Evolutionary conservation across 352 stramenopile species (phyloP).

Genomic region (Globisporangium perplexum): DNA sequence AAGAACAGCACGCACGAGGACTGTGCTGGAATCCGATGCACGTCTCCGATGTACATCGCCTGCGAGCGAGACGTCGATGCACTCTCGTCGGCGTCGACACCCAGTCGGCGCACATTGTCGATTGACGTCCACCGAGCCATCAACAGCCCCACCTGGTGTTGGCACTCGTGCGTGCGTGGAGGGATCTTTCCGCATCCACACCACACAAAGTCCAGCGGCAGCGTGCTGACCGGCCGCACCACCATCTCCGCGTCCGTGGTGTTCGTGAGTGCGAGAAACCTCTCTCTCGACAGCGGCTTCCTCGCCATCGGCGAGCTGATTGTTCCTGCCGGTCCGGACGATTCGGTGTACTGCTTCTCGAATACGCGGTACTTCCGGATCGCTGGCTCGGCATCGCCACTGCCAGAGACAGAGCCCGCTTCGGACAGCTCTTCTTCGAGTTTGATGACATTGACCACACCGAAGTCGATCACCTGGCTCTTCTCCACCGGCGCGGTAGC

Average conservation of each 20-base stretch:
- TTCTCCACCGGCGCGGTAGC: background rate
- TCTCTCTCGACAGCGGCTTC: constrained; percentile 8
- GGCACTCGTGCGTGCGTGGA: constrained; percentile 5
- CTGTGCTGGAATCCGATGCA: constrained; percentile 39
- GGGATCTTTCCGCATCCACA: constrained; percentile 11
- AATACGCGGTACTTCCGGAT: constrained; percentile 66
- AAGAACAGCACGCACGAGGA: constrained; percentile 48
- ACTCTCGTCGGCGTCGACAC: constrained; percentile 1
- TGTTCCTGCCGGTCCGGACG: background rate
- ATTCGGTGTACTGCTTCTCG: constrained; percentile 17
- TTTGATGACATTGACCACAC: constrained; percentile 63
- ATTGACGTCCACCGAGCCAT: constrained; percentile 24
- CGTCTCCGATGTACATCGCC: constrained; percentile 45
- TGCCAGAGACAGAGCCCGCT: constrained; percentile 9
- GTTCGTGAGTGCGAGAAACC: constrained; percentile 52
- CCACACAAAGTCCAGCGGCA: constrained; percentile 66
- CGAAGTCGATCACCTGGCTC: constrained; percentile 36
- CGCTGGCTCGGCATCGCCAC: constrained; percentile 25
- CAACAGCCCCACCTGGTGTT: constrained; percentile 10
- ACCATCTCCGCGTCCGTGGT: constrained; percentile 40
- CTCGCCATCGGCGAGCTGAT: constrained; percentile 3
- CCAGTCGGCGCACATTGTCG: constrained; percentile 22
- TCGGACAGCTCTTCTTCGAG: constrained; percentile 61
- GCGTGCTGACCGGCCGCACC: constrained; percentile 63
- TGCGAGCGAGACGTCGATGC: constrained; percentile 1